Evolutionary conservation across 768 basidiomycete species (phyloP), one percentile per base, ranked within the genome.

Genomic region (Xanthoconium stramineum): DNA sequence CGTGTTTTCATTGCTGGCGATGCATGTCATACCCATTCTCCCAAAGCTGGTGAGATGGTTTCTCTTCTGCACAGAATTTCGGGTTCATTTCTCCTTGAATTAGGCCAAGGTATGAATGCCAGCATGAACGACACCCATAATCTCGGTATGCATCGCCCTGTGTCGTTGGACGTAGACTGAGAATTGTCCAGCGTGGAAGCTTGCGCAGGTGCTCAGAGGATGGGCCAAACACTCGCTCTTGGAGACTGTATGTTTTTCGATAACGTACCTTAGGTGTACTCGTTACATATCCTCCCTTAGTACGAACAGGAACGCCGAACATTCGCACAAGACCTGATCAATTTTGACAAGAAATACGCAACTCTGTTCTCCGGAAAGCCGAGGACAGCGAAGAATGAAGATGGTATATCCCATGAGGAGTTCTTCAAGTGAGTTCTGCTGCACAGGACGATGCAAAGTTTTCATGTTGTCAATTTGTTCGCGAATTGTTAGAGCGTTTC

Each of bases 61-160:
- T n/a, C n/a, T n/a, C n/a, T n/a, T n/a, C n/a, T n/a, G n/a, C n/a
- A n/a, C n/a, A 11, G 28, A n/a, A 45, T 13, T 30, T 15, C 7
- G 20, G 5, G 19, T 45, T 38, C n/a, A 43, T 40, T 59, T 14
- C 45, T 48, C 36, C 17, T 0, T 24, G 42, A 19, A 52, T 33
- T 38, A n/a, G n/a, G n/a, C n/a, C n/a, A n/a, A n/a, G 88, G 86
- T 11, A 85, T 87, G 86, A 88, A 88, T 61, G 86, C 86, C 10
- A 83, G 84, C 57, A 88, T 89, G 83, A 83, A 82, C 48, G 88
- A 89, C 63, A 78, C 83, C 17, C 86, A 87, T 59, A 89, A 89
- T 63, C 77, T 90, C 24, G 79, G 83, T 80, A 57, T 47, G 70
- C 56, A 5, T 36, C 11, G n/a, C n/a, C n/a, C n/a, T n/a, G n/a